Conservation (phyloP, 2,329 filamentous ascomycete species). For the Trichoderma sp. region DNA sequence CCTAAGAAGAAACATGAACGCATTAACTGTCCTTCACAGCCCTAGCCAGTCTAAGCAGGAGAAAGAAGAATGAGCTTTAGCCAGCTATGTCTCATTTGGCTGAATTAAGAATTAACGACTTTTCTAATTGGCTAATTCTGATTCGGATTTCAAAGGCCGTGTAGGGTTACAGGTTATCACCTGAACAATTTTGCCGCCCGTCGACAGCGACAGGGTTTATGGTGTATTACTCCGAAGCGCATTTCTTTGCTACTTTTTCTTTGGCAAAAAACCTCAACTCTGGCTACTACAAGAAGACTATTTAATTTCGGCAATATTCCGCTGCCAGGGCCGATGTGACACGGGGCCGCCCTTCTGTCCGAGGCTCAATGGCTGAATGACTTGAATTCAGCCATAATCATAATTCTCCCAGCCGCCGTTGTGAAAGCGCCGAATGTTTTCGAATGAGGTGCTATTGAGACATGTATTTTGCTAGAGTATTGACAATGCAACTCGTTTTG, state of each 20-base stretch:
- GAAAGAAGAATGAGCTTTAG: background rate
- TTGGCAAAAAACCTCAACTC: background rate
- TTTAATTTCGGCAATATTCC: background rate
- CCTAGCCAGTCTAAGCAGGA: background rate
- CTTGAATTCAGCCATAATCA: constrained; percentile 5
- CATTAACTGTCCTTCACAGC: background rate
- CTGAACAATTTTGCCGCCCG: constrained; percentile 1
- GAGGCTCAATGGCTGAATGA: constrained; percentile 12
- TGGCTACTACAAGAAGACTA: background rate
- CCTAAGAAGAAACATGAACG: too few relatives aligned
- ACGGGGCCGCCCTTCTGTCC: background rate
- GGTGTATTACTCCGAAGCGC: background rate
- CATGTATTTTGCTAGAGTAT: background rate
- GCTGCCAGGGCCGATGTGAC: background rate
- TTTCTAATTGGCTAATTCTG: background rate
- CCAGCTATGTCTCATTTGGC: constrained; percentile 1
- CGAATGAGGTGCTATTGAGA: background rate
- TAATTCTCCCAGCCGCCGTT: background rate
- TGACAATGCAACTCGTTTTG: background rate
- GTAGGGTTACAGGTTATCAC: background rate
- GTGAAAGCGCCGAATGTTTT: background rate
- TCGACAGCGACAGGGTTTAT: background rate
- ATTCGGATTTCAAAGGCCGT: background rate
- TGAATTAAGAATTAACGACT: background rate
- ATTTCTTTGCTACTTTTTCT: background rate